Evolutionary conservation across 1,284 basidiomycete species (phyloP).

Genomic region (Moesziomyces sp.): DNA sequence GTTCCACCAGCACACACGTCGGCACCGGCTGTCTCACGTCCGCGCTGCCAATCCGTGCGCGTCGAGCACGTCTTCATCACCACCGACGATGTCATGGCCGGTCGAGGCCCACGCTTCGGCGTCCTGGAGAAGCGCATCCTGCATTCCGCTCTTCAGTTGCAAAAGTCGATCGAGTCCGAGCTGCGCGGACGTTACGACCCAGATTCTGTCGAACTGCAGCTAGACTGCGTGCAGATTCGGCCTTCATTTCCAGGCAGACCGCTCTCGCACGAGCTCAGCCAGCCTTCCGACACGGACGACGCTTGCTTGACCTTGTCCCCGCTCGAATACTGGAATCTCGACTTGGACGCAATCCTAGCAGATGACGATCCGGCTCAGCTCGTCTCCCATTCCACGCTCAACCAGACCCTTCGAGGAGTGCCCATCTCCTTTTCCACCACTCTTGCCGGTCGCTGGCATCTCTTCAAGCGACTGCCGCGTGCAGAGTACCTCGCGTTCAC

Average conservation of each 20-base stretch:
- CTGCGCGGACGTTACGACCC: conserved; percentile 3
- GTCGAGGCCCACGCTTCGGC: conserved; percentile 55
- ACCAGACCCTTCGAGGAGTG: conserved; percentile 38
- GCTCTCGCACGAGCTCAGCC: not conserved
- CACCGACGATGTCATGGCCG: conserved; percentile 60
- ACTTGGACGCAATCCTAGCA: conserved; percentile 24
- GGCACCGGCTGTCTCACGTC: conserved; percentile 16
- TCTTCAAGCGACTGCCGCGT: conserved; percentile 60
- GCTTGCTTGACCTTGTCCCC: conserved; percentile 60
- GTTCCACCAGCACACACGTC: not conserved
- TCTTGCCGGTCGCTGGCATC: conserved; percentile 61
- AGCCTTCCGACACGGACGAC: not conserved
- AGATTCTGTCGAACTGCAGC: not conserved
- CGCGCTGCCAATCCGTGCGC: conserved; percentile 40
- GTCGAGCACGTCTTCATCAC: conserved; percentile 65
- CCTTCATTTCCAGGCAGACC: conserved; percentile 37
- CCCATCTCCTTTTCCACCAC: conserved; percentile 61
- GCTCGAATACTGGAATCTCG: conserved; percentile 58
- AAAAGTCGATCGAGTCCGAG: conserved; percentile 49
- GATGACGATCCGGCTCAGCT: conserved; percentile 51
- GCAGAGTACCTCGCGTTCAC: conserved; percentile 64
- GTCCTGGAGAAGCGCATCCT: conserved; percentile 58
- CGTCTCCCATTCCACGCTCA: conserved; percentile 41
- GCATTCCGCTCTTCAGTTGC: conserved; percentile 55
- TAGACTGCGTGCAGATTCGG: conserved; percentile 30